Percentiles rank a stretch among this genome's conserved stretches.
Evolutionary conservation across 2,329 filamentous ascomycete genomes (phyloP).

Genomic region (Cryphonectria japonica): DNA sequence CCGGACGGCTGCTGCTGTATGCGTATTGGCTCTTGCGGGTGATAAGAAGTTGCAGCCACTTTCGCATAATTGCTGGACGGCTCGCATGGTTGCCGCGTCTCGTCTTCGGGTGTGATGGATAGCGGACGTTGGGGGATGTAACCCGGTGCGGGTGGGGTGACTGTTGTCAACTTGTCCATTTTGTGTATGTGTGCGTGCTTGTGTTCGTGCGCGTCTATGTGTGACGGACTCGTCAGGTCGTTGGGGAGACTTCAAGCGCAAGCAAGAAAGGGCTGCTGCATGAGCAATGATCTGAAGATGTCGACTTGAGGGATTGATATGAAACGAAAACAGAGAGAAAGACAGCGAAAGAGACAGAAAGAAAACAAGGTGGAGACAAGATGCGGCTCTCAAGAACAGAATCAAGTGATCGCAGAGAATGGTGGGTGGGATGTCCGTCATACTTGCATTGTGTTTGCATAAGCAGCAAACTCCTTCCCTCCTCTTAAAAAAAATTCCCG

Average conservation of each 20-base stretch:
- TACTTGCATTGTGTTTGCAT: slow-evolving; percentile 1
- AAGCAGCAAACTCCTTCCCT: not conserved
- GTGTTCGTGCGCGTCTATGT: not conserved
- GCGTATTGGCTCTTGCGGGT: slow-evolving; percentile 8
- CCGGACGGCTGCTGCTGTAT: not conserved
- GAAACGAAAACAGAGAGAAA: not conserved
- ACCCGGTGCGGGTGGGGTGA: slow-evolving; percentile 18
- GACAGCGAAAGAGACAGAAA: too few species aligned
- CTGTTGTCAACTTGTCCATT: slow-evolving; percentile 22
- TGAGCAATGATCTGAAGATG: not conserved
- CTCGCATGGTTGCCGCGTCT: not conserved
- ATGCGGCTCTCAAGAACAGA: not conserved
- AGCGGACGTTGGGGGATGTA: slow-evolving; percentile 25
- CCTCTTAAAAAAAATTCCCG: not conserved
- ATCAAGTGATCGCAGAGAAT: not conserved
- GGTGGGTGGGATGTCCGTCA: not conserved
- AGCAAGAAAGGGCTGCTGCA: not conserved
- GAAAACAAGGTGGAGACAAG: not conserved
- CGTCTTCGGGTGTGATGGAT: slow-evolving; percentile 7
- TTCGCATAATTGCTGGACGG: not conserved
- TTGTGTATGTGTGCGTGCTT: not conserved
- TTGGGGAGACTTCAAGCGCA: not conserved
- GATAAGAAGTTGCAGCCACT: not conserved
- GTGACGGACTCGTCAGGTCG: not conserved
- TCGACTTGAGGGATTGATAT: not conserved